Evolutionary conservation across 1,284 basidiomycete genomes (phyloP).

Genomic region (Trametes sp.): DNA sequence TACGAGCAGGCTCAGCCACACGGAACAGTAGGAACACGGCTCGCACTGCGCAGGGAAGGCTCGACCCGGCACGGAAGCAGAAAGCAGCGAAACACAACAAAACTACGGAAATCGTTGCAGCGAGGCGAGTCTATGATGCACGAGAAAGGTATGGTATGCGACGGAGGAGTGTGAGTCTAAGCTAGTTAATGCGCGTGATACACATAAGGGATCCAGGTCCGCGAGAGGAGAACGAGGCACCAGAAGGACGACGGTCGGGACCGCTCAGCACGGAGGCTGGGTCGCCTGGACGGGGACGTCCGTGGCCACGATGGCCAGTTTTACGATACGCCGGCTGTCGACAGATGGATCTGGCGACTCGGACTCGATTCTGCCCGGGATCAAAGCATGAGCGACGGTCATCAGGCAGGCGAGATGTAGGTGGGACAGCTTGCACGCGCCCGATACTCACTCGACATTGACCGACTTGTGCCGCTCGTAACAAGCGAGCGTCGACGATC

Average conservation of each 20-base stretch:
- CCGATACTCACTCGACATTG: constrained; percentile 53
- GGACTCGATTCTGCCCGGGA: constrained; percentile 53
- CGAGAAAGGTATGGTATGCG: constrained; percentile 6
- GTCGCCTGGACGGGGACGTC: constrained; percentile 43
- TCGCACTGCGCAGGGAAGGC: neutral
- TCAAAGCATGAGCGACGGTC: neutral
- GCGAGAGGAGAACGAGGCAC: neutral
- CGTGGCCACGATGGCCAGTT: constrained; percentile 55
- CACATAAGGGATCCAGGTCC: constrained; percentile 11
- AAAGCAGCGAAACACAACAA: neutral
- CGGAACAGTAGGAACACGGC: neutral
- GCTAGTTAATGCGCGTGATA: constrained; percentile 10
- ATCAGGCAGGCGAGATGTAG: neutral
- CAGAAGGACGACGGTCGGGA: neutral
- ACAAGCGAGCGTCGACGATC: constrained; percentile 43
- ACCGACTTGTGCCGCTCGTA: constrained; percentile 62
- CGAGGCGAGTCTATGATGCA: constrained; percentile 16
- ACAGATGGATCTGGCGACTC: constrained; percentile 44
- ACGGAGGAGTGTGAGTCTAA: constrained; percentile 3
- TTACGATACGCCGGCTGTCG: constrained; percentile 59
- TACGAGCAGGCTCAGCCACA: neutral
- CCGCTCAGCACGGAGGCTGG: constrained; percentile 21
- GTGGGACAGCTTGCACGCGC: constrained; percentile 4
- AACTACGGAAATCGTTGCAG: constrained; percentile 3
- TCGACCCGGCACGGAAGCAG: neutral